Evolutionary conservation across 768 basidiomycete genomes (phyloP).

Genomic region (Russula ochroleuca): DNA sequence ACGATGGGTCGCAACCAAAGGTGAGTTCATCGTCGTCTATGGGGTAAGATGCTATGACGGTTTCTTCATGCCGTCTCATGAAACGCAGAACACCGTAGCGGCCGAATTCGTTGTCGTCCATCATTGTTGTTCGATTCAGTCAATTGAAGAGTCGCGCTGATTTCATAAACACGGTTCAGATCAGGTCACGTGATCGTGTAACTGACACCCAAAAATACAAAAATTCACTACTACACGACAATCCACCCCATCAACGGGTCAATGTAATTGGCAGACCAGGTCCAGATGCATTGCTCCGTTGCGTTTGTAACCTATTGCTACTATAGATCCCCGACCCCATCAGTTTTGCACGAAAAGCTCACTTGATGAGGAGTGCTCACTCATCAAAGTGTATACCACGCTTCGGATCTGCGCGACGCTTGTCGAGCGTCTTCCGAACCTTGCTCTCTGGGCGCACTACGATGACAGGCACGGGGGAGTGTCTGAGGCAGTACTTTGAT

Average conservation of each 20-base stretch:
- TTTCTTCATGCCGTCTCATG: slow-evolving; percentile 49
- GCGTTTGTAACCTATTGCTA: slow-evolving; percentile 7
- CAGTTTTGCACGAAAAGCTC: background rate
- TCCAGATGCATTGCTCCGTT: slow-evolving; percentile 15
- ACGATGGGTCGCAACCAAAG: slow-evolving; percentile 60
- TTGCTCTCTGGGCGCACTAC: slow-evolving; percentile 90
- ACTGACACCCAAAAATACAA: background rate
- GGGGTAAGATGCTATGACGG: slow-evolving; percentile 60
- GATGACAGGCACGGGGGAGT: slow-evolving; percentile 93
- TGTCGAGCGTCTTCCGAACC: slow-evolving; percentile 77
- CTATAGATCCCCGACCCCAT: background rate
- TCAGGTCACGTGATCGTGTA: slow-evolving; percentile 25
- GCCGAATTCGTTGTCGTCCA: slow-evolving; percentile 51
- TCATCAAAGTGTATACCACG: slow-evolving; percentile 79
- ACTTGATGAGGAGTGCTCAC: slow-evolving; percentile 34
- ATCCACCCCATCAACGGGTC: slow-evolving; percentile 17
- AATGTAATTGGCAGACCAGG: slow-evolving; percentile 4
- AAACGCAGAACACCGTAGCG: slow-evolving; percentile 62
- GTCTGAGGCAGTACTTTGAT: slow-evolving; percentile 72
- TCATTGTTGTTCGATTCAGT: slow-evolving; percentile 5
- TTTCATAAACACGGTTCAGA: slow-evolving; percentile 16
- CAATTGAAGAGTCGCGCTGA: background rate
- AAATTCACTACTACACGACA: background rate
- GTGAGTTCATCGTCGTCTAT: slow-evolving; percentile 65
- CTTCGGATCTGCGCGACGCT: slow-evolving; percentile 85